Base-by-base conservation (phyloP, 768 basidiomycete species). In the Rhizopogon vesiculosus region DNA sequence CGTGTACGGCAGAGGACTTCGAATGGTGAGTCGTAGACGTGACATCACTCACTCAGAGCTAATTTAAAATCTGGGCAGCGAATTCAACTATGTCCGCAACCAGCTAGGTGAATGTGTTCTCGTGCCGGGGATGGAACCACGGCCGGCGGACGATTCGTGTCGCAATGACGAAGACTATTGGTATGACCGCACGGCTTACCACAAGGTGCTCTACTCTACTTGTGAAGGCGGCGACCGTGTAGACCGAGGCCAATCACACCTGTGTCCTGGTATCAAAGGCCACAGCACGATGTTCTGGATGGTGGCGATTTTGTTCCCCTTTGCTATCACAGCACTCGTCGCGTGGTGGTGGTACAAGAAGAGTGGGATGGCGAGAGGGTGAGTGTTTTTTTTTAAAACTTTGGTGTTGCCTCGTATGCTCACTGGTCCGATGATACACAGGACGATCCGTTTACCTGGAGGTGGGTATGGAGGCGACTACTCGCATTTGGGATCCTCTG, bases 131-230 rank as follows among this genome's bases (percentile, higher is more conserved):
- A 87, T 86, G 0, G 68, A 71, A 3, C 79, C 93, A 0, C 77
- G 89, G 10, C 68, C 80, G 0, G 60, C 75, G 28, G 91, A 94
- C 40, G 79, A 80, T 29, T 76, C 80, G 5, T 93, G 91, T 64
- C 74, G 72, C 19, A 70, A 71, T 52, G 80, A 76, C 18, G 85
- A 85, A 44, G 84, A 87, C 3, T 91, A 78, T 68, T 99, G 97
- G 97, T 98, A 94, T 67, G 93, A 93, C 51, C 85, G 93, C 28
- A 98, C 96, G 0, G 74, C 86, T 5, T 96, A 96, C 66, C 89
- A 94, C 50, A 87, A 91, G 71, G 91, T 98, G 46, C 89, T 89
- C 1, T 89, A 89, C 69, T 96, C 95, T 38, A 82, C 77, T 19
- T 99, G 97, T 67, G 82, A 85, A 52, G 94, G 84, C 5, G 96